A percentile compares a stretch with the other conserved stretches of the same genome.
phyloP scores from a whole-genome alignment of 164 flowering plant genomes.

The Vitis amurensis region DNA sequence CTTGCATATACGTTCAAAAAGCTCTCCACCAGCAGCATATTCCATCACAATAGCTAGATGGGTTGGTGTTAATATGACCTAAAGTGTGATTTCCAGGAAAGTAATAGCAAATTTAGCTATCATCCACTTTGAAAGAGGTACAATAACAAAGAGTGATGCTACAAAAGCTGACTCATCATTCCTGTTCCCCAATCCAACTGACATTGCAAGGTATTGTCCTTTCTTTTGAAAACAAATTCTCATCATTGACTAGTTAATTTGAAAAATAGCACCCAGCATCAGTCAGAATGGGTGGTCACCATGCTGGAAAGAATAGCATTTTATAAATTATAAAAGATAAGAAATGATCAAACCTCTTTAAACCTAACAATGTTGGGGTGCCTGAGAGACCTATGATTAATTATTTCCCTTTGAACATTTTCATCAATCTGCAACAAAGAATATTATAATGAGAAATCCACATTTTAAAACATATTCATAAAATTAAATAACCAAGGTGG shows the following conservation, averaged over 20 bases:
- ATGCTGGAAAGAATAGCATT: no score
- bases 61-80: slow-evolving; percentile 78
- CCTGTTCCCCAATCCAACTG: no score
- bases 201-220: no score
- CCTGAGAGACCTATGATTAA: slow-evolving; percentile 55
- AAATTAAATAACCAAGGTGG: not conserved
- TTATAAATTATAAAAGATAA: not conserved
- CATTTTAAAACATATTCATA: not conserved
- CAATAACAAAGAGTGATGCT: no score
- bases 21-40: slow-evolving; percentile 86
- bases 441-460: not conserved
- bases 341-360: slow-evolving; percentile 34
- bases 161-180: no score
- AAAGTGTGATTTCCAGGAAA: not conserved
- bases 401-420: slow-evolving; percentile 58
- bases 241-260: no score
- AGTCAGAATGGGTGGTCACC: no score
- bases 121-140: not conserved
- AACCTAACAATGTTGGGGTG: slow-evolving; percentile 59
- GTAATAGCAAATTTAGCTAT: not conserved
- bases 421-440: slow-evolving; percentile 50
- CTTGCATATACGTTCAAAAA: slow-evolving; percentile 68
- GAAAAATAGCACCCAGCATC: no score
- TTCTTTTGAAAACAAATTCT: no score
- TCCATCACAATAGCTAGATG: slow-evolving; percentile 89